Percentiles rank a stretch among this genome's conserved stretches.
Conservation (phyloP, 306 rosid species). For the Prinsepia uniflora region DNA sequence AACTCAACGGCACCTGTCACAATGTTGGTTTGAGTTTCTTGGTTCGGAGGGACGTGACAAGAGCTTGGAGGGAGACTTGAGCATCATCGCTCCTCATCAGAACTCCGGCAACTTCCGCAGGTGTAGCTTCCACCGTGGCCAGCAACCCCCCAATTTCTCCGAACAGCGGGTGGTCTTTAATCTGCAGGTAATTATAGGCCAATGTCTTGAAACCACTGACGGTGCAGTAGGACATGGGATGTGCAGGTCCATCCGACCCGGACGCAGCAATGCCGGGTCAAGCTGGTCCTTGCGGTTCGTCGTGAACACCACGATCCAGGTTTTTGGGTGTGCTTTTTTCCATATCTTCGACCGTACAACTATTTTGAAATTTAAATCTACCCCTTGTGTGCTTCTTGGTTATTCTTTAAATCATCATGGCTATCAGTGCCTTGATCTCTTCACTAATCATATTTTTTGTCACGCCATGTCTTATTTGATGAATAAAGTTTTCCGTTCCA, state of each 20-base stretch:
- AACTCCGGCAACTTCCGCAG: conserved; percentile 59
- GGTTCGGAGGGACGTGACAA: conserved; percentile 37
- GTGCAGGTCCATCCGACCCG: conserved; percentile 61
- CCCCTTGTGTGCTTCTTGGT: too few species aligned
- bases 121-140: conserved; percentile 37
- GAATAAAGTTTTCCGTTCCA: too few species aligned
- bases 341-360: too few species aligned
- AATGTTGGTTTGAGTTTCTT: not conserved
- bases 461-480: too few species aligned
- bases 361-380: too few species aligned
- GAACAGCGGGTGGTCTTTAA: conserved; percentile 33
- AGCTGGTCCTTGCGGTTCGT: conserved; percentile 45
- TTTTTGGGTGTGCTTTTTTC: too few species aligned
- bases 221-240: conserved; percentile 45
- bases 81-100: conserved; percentile 40
- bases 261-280: conserved; percentile 54
- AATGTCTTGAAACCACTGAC: conserved; percentile 42
- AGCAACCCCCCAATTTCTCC: conserved; percentile 31
- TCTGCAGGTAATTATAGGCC: conserved; percentile 41
- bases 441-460: too few species aligned
- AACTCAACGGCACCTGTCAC: too few species aligned
- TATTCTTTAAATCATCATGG: too few species aligned
- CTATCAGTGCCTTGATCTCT: too few species aligned
- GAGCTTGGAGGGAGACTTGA: conserved; percentile 43
- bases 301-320: conserved; percentile 39